Evolutionary conservation across 306 rosid species (phyloP).

Genomic region (Inga laurina): DNA sequence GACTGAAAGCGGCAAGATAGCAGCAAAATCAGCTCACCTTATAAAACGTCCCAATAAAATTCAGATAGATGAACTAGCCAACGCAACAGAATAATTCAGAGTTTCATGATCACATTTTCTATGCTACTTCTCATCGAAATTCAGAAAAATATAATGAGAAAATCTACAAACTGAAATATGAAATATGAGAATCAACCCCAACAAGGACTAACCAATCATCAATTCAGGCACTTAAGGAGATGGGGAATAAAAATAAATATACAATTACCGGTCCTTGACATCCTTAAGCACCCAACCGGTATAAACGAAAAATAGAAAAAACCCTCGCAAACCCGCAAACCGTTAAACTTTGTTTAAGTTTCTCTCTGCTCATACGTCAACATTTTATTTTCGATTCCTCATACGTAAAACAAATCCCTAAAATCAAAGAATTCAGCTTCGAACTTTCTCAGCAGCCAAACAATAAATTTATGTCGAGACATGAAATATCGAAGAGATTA

Average conservation of each 20-base stretch:
- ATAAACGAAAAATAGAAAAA: neutral
- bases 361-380: neutral
- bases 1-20: neutral
- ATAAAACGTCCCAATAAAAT: neutral
- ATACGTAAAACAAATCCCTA: neutral
- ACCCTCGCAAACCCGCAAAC: neutral
- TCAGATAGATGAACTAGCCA: neutral
- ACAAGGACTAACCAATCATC: conserved; percentile 7
- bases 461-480: neutral
- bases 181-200: neutral
- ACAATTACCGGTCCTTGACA: neutral
- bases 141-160: neutral
- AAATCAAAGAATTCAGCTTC: neutral
- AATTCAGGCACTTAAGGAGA: neutral
- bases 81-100: conserved; percentile 15
- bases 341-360: neutral
- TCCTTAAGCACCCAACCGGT: neutral
- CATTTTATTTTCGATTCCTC: neutral
- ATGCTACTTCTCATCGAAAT: conserved; percentile 7
- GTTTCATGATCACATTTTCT: neutral
- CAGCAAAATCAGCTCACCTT: conserved; percentile 12
- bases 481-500: neutral
- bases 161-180: neutral
- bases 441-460: conserved; percentile 22
- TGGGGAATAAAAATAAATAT: neutral